These are phyloP conservation scores for Apophysomyces trapeziformis DNA, from an alignment of 371 early-diverging fungal species.

Conservation along the genomic window DNA sequence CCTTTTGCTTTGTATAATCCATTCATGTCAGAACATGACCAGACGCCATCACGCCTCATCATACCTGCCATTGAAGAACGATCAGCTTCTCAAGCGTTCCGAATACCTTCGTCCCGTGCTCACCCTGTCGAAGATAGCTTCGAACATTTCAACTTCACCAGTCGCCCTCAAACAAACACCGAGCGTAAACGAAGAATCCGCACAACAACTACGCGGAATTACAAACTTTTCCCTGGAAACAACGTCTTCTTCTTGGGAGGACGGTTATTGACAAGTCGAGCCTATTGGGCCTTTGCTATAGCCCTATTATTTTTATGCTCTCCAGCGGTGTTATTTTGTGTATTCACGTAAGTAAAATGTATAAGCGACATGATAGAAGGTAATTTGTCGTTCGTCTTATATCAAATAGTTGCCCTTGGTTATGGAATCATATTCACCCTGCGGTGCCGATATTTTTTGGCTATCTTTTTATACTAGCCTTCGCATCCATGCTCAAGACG, in stretches of 20 bases:
- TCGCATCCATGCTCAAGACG: conserved; percentile 80
- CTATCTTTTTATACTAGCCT: conserved; percentile 69
- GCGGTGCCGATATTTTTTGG: conserved; percentile 74
- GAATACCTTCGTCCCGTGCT: conserved; percentile 1
- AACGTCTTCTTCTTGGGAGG: conserved; percentile 66
- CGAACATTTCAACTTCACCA: conserved; percentile 14
- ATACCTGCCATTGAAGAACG: not conserved
- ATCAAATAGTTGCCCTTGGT: conserved; percentile 61
- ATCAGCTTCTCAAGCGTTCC: not conserved
- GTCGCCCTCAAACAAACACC: not conserved
- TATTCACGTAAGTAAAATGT: conserved; percentile 62
- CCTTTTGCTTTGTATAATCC: not conserved
- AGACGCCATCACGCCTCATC: not conserved
- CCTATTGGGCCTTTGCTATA: conserved; percentile 64
- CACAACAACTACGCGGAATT: conserved; percentile 24
- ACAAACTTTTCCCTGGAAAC: conserved; percentile 45
- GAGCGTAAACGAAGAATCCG: conserved; percentile 4
- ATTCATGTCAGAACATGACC: conserved; percentile 9
- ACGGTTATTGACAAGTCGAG: conserved; percentile 69
- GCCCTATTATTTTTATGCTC: conserved; percentile 64
- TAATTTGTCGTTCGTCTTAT: conserved; percentile 1
- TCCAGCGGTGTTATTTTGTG: conserved; percentile 66
- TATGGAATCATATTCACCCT: conserved; percentile 65
- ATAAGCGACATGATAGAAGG: not conserved
- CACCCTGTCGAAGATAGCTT: conserved; percentile 12